Evolutionary conservation across 2,329 filamentous ascomycete genomes (phyloP).

Genomic region (Ophiocordyceps camponoti-saundersi): DNA sequence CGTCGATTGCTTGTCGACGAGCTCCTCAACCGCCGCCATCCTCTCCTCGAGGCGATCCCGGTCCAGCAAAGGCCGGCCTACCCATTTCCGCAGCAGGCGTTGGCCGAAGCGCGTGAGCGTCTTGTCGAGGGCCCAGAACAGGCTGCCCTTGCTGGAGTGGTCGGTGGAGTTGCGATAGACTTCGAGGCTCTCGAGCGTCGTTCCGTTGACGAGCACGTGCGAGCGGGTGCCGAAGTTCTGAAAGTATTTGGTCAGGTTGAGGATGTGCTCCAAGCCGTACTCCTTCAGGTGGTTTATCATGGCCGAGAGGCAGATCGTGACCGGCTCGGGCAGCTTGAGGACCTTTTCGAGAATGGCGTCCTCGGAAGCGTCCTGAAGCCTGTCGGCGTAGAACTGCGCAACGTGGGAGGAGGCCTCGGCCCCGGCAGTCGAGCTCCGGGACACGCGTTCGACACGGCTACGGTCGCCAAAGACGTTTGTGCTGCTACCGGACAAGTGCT

Average conservation of each 20-base stretch:
- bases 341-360: conserved; percentile 68
- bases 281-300: conserved; percentile 91
- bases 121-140: conserved; percentile 92
- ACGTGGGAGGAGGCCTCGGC: conserved; percentile 79
- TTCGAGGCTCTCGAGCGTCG: conserved; percentile 82
- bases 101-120: conserved; percentile 83
- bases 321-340: conserved; percentile 64
- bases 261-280: conserved; percentile 88
- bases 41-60: conserved; percentile 58
- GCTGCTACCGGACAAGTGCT: conserved; percentile 75
- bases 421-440: conserved; percentile 63
- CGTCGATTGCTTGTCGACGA: conserved; percentile 52
- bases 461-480: conserved; percentile 87
- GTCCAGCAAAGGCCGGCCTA: conserved; percentile 76
- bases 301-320: conserved; percentile 82
- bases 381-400: conserved; percentile 80
- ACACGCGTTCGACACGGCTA: conserved; percentile 66
- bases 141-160: conserved; percentile 64
- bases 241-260: conserved; percentile 93
- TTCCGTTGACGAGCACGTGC: conserved; percentile 92
- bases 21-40: conserved; percentile 70
- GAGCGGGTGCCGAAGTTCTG: conserved; percentile 86
- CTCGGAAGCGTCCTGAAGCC: conserved; percentile 48
- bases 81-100: conserved; percentile 81
- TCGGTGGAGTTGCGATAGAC: conserved; percentile 94